Conservation (phyloP, 2,329 filamentous ascomycete species). For the Epichloe elymi region DNA sequence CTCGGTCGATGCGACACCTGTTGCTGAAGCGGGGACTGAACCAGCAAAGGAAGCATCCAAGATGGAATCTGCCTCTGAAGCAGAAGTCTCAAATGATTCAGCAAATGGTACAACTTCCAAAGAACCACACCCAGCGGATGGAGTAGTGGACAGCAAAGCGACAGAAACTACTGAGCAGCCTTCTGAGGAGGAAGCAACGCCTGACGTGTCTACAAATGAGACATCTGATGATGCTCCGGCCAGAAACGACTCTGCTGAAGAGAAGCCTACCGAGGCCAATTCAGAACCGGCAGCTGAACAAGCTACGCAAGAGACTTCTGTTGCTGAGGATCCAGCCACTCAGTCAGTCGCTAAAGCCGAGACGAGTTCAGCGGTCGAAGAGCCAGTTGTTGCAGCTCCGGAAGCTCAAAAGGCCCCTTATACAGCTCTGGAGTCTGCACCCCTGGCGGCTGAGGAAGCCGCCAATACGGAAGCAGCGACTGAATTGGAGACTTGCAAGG, state of each 20-base stretch:
- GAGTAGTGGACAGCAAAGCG: neutral
- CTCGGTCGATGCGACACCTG: neutral
- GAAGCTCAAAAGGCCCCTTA: neutral
- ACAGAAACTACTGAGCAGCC: neutral
- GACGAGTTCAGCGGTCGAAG: neutral
- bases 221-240: neutral
- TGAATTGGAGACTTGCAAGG: neutral
- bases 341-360: neutral
- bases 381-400: neutral
- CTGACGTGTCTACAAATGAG: neutral
- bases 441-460: neutral
- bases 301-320: neutral
- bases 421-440: neutral
- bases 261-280: neutral
- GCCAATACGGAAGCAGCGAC: neutral
- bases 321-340: neutral
- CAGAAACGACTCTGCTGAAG: neutral
- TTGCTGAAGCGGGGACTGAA: neutral
- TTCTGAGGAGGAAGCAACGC: neutral
- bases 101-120: neutral
- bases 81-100: neutral
- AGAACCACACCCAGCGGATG: neutral
- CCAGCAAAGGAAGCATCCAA: neutral
- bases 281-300: neutral
- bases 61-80: neutral